phyloP scores from a whole-genome alignment of 2,329 filamentous ascomycete species.

The Calonectria pseudoturangicola region DNA sequence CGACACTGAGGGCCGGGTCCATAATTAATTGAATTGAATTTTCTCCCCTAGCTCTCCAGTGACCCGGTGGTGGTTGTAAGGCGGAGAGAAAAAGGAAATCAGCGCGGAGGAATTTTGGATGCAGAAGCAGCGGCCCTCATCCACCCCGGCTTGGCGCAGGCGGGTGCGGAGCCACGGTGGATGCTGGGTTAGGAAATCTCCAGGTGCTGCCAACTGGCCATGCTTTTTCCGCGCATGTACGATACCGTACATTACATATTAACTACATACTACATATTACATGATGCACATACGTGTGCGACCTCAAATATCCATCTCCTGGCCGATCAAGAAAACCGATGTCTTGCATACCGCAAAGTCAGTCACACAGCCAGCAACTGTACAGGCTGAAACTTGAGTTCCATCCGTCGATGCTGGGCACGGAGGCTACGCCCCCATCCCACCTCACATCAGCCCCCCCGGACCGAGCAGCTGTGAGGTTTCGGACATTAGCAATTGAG shows the following conservation, averaged over 20 bases:
- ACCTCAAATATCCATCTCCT: not conserved
- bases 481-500: conserved; percentile 25
- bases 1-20: conserved; percentile 14
- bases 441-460: conserved; percentile 10
- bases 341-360: conserved; percentile 7
- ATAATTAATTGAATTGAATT: conserved; percentile 17
- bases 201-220: conserved; percentile 18
- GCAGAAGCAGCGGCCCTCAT: not conserved
- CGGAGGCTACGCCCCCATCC: conserved; percentile 1
- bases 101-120: not conserved
- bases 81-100: not conserved
- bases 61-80: not conserved
- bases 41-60: not conserved
- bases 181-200: not conserved
- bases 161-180: not conserved
- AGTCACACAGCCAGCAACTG: conserved; percentile 4
- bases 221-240: conserved; percentile 25
- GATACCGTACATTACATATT: conserved; percentile 11
- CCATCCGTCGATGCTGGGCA: not conserved
- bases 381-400: conserved; percentile 22
- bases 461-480: conserved; percentile 15
- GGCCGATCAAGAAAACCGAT: conserved; percentile 18
- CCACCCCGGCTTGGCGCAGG: conserved; percentile 12
- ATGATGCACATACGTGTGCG: conserved; percentile 19
- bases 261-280: not conserved